Evolutionary conservation across 768 basidiomycete species (phyloP), one percentile per base, ranked within the genome.

Genomic region (Leccinum rimulosum): DNA sequence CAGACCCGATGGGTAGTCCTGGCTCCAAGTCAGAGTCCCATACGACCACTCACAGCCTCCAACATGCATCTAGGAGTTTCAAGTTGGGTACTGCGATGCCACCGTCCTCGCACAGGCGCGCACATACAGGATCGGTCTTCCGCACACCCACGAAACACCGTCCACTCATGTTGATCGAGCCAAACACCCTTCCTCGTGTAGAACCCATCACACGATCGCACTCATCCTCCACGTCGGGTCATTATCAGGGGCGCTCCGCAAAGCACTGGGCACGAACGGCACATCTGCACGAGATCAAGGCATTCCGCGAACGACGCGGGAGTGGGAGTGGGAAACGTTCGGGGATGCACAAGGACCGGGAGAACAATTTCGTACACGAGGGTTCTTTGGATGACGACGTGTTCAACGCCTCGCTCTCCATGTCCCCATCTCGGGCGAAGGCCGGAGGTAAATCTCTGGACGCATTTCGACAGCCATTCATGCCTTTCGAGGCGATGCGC

Each of bases 271-370:
- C 87, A 22, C 76, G 84, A 38, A 86, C 77, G 0, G 84, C 88
- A 3, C 88, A 90, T 75, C 63, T 89, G 50, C 88, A 90, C 61
- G 84, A 87, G 66, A 82, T 88, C 58, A 79, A 76, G 55, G 48
- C 58, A 1, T 17, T 38, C 10, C 62, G 54, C 3, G 66, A 62
- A 52, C 53, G 62, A 45, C 50, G 60, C 1, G 64, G 61, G 3
- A 62, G 61, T 25, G 57, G 55, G 3, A 38, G 54, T 2, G 59
- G 49, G 17, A 70, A 47, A 30, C 61, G 59, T 0, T n/a, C 45
- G 9, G 56, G 47, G 8, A 36, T 7, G 10, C 10, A 62, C 49
- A 60, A 28, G 38, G 60, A 64, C 5, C 56, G 54, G 36, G 70
- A 66, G 36, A 63, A 64, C 54, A 56, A 60, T 0, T 40, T 22